Evolutionary conservation across 2,329 filamentous ascomycete species (phyloP), one percentile per base, ranked within the genome.

Genomic region (Nigrograna mackinnonii): DNA sequence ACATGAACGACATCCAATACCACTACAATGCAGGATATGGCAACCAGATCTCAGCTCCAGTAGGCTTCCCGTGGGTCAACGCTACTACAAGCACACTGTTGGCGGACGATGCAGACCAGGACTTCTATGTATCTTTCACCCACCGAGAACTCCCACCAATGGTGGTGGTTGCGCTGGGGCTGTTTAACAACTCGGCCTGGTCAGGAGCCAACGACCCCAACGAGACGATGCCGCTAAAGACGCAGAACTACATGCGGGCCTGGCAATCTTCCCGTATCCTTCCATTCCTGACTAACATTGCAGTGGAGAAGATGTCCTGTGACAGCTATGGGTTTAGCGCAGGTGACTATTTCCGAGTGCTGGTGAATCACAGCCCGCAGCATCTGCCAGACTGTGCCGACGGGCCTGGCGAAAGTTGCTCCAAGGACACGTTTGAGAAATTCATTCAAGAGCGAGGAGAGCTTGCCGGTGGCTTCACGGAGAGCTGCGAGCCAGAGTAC

Each of bases 61-160:
- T 86, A 5, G 85, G 85, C 2, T 77, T 82, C 39, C 84, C 84
- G 0, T 88, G 85, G 85, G 58, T 87, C 5, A 85, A 85, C 49
- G 79, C 82, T 0, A 83, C 82, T 1, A 72, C 80, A 0, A 55
- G 68, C 7, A 67, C 81, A 5, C 59, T 76, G 0, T 67, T 84
- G 7, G 57, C 80, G 24, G 66, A 63, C 41, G 55, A 58, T 4
- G 61, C 66, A 4, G 62, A 65, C n/a, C 76, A 87, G 55, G 81
- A 86, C 42, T 71, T 87, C 6, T 85, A 83, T 56, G 73, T 87
- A 30, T 83, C 80, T 39, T 87, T 87, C 68, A 87, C 84, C 0
- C 84, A 87, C 60, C 79, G 84, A 16, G 84, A 87, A 60, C 69
- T 87, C 2, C 84, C 84, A 2, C 84, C 85, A 1, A 83, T 82